Evolutionary conservation across 257 asterid species (phyloP).

Genomic region (Salvia miltiorrhiza): DNA sequence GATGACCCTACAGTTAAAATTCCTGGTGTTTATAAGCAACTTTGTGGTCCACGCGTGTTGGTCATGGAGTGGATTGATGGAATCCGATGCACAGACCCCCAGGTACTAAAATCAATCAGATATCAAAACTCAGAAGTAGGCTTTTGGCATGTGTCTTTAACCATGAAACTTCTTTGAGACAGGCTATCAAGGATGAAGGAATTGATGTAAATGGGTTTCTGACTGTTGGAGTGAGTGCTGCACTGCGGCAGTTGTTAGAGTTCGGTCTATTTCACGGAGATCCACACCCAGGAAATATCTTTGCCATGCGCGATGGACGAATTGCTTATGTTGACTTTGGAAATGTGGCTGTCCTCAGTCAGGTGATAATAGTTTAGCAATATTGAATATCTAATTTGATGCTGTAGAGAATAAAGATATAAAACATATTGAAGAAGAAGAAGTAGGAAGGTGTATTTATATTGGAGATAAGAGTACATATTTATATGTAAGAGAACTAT

Average conservation of each 20-base stretch:
- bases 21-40: conserved; percentile 80
- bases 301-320: conserved; percentile 99
- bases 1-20: conserved; percentile 94
- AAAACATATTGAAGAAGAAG: too few relatives aligned
- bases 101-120: conserved; percentile 44
- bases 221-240: conserved; percentile 99
- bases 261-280: conserved; percentile 98
- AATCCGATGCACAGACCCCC: conserved; percentile 95
- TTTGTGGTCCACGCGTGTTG: conserved; percentile 85
- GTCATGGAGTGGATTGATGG: conserved; percentile 99
- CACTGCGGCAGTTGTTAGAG: conserved; percentile 90
- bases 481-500: too few relatives aligned
- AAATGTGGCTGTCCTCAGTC: conserved; percentile 97
- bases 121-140: conserved; percentile 4
- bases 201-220: conserved; percentile 80
- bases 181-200: conserved; percentile 91
- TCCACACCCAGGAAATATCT: conserved; percentile 99
- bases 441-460: too few relatives aligned
- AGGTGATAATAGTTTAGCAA: conserved; percentile 44
- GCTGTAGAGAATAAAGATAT: too few relatives aligned
- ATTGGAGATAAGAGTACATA: too few relatives aligned
- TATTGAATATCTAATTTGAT: too few relatives aligned
- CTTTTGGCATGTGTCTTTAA: conserved; percentile 20
- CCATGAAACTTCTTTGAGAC: conserved; percentile 27
- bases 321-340: conserved; percentile 99